Conservation (phyloP, 1,284 basidiomycete species). For the Stereum hirsutum region DNA sequence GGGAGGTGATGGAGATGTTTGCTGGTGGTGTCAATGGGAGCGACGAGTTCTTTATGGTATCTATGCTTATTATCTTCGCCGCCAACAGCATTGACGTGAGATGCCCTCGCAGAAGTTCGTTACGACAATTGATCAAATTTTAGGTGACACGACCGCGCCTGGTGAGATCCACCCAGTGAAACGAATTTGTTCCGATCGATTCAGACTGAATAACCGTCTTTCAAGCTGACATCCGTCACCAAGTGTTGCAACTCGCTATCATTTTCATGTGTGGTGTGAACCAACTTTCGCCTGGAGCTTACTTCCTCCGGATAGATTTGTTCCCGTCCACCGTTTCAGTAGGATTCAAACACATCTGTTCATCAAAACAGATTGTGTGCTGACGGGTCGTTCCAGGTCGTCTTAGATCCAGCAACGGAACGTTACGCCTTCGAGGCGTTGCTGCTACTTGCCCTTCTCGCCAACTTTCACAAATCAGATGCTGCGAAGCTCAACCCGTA, state of each 20-base stretch:
- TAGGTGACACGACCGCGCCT: slow-evolving; percentile 33
- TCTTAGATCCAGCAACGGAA: slow-evolving; percentile 42
- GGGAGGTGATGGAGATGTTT: slow-evolving; percentile 62
- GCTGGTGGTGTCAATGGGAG: slow-evolving; percentile 48
- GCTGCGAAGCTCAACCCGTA: slow-evolving; percentile 59
- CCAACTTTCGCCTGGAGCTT: slow-evolving; percentile 60
- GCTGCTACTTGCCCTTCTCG: slow-evolving; percentile 45
- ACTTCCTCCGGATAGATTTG: slow-evolving; percentile 51
- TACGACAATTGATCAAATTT: slow-evolving; percentile 30
- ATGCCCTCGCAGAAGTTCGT: slow-evolving; percentile 35
- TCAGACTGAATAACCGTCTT: not conserved
- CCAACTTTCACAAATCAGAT: slow-evolving; percentile 62
- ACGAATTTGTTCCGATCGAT: not conserved
- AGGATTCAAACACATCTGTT: slow-evolving; percentile 12
- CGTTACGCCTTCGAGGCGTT: slow-evolving; percentile 48
- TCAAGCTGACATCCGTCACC: slow-evolving; percentile 39
- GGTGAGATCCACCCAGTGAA: slow-evolving; percentile 27
- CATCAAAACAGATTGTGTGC: not conserved
- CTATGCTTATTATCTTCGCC: slow-evolving; percentile 10
- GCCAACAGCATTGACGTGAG: not conserved
- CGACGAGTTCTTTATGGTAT: slow-evolving; percentile 47
- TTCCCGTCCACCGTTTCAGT: slow-evolving; percentile 44
- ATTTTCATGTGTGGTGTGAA: slow-evolving; percentile 46
- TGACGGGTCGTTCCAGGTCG: slow-evolving; percentile 27
- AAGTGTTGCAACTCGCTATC: slow-evolving; percentile 44